Evolutionary conservation across 1,139 yeast species (phyloP).

Genomic region (Magnusiomyces ingens): DNA sequence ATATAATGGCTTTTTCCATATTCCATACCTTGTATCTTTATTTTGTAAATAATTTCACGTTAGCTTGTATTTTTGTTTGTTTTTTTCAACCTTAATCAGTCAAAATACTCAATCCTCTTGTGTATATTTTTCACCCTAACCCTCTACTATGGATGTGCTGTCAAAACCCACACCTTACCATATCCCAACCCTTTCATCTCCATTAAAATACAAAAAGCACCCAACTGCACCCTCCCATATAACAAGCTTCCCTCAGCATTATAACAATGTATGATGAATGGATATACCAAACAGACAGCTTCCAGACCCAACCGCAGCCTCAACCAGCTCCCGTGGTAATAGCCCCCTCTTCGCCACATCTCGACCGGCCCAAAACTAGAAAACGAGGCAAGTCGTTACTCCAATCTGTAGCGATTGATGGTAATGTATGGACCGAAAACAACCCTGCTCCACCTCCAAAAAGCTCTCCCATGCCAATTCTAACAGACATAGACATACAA

Average conservation of each 20-base stretch:
- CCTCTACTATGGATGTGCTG: neutral
- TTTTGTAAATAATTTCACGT: neutral
- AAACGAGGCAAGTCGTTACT: conserved; percentile 26
- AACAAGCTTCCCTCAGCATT: neutral
- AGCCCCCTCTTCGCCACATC: conserved; percentile 1
- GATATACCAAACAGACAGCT: conserved; percentile 27
- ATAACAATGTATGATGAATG: conserved; percentile 30
- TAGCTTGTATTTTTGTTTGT: no score
- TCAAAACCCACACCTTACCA: neutral
- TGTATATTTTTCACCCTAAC: neutral
- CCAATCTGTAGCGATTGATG: conserved; percentile 26
- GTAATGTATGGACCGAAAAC: conserved; percentile 4
- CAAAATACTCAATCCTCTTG: no score
- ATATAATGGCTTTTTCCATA: neutral
- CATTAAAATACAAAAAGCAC: neutral
- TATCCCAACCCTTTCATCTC: neutral
- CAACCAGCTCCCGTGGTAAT: conserved; percentile 8
- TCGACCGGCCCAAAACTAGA: conserved; percentile 15
- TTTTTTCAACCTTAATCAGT: no score
- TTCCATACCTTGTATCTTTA: neutral
- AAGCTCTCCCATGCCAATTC: neutral
- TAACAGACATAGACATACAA: neutral
- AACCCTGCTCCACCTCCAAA: no score
- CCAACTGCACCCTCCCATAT: neutral
- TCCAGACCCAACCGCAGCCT: conserved; percentile 11